Evolutionary conservation across 2,329 filamentous ascomycete species (phyloP).

Genomic region (Phialophora expanda): DNA sequence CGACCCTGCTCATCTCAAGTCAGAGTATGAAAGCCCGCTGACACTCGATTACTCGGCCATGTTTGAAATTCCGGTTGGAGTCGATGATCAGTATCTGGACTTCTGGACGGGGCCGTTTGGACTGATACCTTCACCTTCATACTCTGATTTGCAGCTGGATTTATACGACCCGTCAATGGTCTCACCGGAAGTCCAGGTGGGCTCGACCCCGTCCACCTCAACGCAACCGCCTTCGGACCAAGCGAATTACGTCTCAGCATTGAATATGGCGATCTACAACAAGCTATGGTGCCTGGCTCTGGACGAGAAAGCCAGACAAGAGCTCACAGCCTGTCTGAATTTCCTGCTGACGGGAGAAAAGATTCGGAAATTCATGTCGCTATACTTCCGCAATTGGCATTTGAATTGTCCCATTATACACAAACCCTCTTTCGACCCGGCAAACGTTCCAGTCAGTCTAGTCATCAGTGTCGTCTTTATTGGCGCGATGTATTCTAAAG

Average conservation of each 20-base stretch:
- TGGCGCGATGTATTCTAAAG: conserved; percentile 53
- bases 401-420: conserved; percentile 53
- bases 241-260: conserved; percentile 44
- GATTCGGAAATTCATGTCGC: conserved; percentile 49
- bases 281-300: conserved; percentile 48
- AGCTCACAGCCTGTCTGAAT: conserved; percentile 48
- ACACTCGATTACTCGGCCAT: conserved; percentile 30
- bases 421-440: conserved; percentile 49
- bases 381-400: conserved; percentile 56
- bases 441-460: conserved; percentile 46
- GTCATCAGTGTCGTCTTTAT: conserved; percentile 51
- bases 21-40: conserved; percentile 9
- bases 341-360: conserved; percentile 50
- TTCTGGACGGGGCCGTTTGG: conserved; percentile 36
- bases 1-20: conserved; percentile 3
- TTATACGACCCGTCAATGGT: conserved; percentile 28
- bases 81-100: conserved; percentile 32
- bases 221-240: conserved; percentile 23
- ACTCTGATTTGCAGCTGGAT: conserved; percentile 30
- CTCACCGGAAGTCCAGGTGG: conserved; percentile 11
- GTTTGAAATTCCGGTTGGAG: conserved; percentile 26
- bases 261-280: conserved; percentile 50
- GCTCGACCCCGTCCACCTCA: conserved; percentile 24
- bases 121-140: conserved; percentile 28
- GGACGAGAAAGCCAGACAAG: conserved; percentile 47